Conservation (phyloP, 805 yeast species). For the Kluyveromyces dobzhanskii region DNA sequence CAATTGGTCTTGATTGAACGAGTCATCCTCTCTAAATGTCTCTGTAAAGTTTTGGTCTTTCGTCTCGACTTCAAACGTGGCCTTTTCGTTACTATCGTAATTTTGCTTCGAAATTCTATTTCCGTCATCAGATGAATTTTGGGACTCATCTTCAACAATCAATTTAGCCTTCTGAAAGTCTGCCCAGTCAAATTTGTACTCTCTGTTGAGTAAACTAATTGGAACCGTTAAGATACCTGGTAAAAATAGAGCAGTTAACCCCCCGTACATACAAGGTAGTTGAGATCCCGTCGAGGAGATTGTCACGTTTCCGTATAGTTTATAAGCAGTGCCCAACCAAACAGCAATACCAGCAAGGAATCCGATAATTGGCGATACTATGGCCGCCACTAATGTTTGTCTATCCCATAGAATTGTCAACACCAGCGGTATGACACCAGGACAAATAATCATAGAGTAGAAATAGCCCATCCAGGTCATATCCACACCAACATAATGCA, state of each 20-base stretch:
- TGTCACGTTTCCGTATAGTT: conserved; percentile 29
- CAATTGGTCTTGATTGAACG: not conserved
- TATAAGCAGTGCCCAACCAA: conserved; percentile 35
- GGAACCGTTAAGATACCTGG: conserved; percentile 15
- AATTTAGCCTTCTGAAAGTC: conserved; percentile 15
- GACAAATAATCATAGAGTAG: conserved; percentile 30
- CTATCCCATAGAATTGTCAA: conserved; percentile 34
- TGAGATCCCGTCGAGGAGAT: conserved; percentile 28
- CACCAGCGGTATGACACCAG: conserved; percentile 28
- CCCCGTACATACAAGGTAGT: conserved; percentile 29
- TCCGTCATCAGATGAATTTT: not conserved
- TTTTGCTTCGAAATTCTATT: conserved; percentile 1
- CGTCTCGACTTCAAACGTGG: not conserved
- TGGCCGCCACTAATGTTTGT: conserved; percentile 31
- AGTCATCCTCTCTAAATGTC: not conserved
- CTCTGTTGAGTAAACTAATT: not conserved
- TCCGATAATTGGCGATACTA: conserved; percentile 32
- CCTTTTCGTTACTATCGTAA: not conserved
- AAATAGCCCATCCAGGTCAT: conserved; percentile 27
- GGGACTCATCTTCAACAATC: conserved; percentile 4
- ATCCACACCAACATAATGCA: conserved; percentile 23
- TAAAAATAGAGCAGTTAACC: conserved; percentile 27
- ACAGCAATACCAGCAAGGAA: conserved; percentile 30
- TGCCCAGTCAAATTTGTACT: conserved; percentile 16
- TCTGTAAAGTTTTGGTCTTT: not conserved